Evolutionary conservation across 23 red algal genomes (phyloP).

Genomic region (Gracilaria caudata): DNA sequence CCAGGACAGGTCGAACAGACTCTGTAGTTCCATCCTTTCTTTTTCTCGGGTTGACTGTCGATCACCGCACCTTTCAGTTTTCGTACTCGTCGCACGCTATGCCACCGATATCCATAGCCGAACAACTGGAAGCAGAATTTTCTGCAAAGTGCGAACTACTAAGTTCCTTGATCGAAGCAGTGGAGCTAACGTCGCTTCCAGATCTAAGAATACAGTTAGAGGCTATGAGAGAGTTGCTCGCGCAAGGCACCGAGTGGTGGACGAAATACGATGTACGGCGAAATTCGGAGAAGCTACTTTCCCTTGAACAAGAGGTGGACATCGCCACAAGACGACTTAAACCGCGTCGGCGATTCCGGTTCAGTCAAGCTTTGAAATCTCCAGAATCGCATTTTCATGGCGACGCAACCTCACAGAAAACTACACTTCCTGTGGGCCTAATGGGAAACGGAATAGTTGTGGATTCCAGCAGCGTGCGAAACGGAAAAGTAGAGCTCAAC

Average conservation of each 20-base stretch:
- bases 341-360: slow-evolving; percentile 14
- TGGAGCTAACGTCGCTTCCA: not conserved
- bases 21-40: too few relatives aligned
- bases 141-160: not conserved
- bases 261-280: slow-evolving; percentile 21
- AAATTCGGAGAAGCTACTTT: slow-evolving; percentile 16
- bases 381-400: not conserved
- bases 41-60: too few relatives aligned
- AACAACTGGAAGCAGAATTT: slow-evolving; percentile 18
- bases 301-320: slow-evolving; percentile 6
- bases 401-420: not conserved
- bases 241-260: slow-evolving; percentile 33
- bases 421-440: not conserved
- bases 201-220: slow-evolving; percentile 3
- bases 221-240: not conserved
- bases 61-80: not conserved
- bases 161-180: not conserved
- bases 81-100: not conserved
- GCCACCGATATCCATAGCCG: not conserved
- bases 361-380: not conserved
- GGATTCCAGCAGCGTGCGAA: slow-evolving; percentile 13
- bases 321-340: not conserved
- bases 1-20: too few relatives aligned
- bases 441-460: not conserved
- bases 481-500: slow-evolving; percentile 8